A percentile compares a stretch with the other conserved stretches of the same genome.
These are phyloP conservation scores for Arabidopsis arenosa DNA, from an alignment of 345 rosid species.

Conservation along the genomic window DNA sequence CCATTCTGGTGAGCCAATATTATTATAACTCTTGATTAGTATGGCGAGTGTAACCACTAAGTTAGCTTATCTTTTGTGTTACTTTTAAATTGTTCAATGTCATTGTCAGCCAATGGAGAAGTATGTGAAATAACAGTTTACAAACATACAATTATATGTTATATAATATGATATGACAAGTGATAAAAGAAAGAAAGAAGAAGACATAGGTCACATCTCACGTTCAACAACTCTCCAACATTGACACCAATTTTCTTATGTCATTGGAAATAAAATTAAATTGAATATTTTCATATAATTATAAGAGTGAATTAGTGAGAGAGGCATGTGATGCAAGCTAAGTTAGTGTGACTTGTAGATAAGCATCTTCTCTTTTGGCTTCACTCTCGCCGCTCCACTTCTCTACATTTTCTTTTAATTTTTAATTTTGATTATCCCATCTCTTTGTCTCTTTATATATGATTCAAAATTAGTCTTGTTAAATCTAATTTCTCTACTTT, in stretches of 20 bases:
- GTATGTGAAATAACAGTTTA: constrained; percentile 3
- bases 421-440: constrained; percentile 6
- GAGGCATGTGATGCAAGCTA: constrained; percentile 49
- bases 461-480: constrained; percentile 22
- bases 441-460: constrained; percentile 25
- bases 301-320: constrained; percentile 25
- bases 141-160: constrained; percentile 30
- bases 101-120: constrained; percentile 26
- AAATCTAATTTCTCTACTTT: not conserved
- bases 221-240: constrained; percentile 46
- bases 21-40: constrained; percentile 24
- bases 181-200: constrained; percentile 35
- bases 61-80: not conserved
- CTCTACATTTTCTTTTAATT: not conserved
- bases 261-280: constrained; percentile 20
- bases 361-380: constrained; percentile 47
- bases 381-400: constrained; percentile 46
- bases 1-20: constrained; percentile 18
- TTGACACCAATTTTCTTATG: constrained; percentile 37
- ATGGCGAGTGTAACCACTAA: constrained; percentile 30
- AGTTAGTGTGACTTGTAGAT: constrained; percentile 47
- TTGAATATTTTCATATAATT: constrained; percentile 32
- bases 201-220: constrained; percentile 46
- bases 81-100: not conserved
- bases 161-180: constrained; percentile 41